Percentiles rank a stretch among this genome's conserved stretches.
Evolutionary conservation across 2,329 filamentous ascomycete genomes (phyloP).

Genomic region (Raffaelea deltoideospora): DNA sequence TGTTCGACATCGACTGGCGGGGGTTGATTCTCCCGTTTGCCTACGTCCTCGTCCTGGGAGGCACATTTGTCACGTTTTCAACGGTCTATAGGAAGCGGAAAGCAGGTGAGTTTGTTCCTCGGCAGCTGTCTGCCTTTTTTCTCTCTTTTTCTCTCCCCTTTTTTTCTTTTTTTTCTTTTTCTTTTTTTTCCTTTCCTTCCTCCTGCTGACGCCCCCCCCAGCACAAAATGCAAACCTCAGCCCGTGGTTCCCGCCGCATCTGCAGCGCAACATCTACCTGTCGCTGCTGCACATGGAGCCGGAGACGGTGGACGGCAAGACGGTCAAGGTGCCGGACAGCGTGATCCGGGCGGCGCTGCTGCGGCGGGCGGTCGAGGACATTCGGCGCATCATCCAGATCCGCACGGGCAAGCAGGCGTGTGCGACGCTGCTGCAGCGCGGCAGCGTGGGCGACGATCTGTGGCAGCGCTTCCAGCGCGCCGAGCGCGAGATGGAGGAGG

Average conservation of each 20-base stretch:
- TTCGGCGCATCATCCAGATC: conserved; percentile 79
- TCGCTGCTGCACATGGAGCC: conserved; percentile 70
- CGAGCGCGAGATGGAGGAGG: conserved; percentile 95
- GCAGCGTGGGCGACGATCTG: conserved; percentile 88
- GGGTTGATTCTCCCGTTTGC: conserved; percentile 75
- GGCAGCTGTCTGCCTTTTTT: not conserved
- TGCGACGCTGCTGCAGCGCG: conserved; percentile 67
- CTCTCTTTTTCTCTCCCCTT: not conserved
- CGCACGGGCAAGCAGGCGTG: conserved; percentile 80
- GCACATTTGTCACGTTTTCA: conserved; percentile 83
- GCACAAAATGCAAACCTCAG: conserved; percentile 71
- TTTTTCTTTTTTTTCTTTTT: too few relatives aligned
- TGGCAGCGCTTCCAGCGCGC: conserved; percentile 85
- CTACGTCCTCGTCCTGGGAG: conserved; percentile 76
- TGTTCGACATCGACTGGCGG: conserved; percentile 58
- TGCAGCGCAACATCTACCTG: conserved; percentile 89
- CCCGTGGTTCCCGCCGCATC: conserved; percentile 85
- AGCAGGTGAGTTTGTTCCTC: conserved; percentile 43
- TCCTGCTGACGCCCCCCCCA: too few relatives aligned
- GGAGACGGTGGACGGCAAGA: conserved; percentile 34
- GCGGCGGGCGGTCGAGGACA: conserved; percentile 81
- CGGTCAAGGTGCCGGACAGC: conserved; percentile 60
- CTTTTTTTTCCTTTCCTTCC: too few relatives aligned
- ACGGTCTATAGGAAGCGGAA: conserved; percentile 87
- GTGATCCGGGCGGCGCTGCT: conserved; percentile 79